Evolutionary conservation across 176 grass and related monocot species (phyloP).

Genomic region (Aegilops tauschii): DNA sequence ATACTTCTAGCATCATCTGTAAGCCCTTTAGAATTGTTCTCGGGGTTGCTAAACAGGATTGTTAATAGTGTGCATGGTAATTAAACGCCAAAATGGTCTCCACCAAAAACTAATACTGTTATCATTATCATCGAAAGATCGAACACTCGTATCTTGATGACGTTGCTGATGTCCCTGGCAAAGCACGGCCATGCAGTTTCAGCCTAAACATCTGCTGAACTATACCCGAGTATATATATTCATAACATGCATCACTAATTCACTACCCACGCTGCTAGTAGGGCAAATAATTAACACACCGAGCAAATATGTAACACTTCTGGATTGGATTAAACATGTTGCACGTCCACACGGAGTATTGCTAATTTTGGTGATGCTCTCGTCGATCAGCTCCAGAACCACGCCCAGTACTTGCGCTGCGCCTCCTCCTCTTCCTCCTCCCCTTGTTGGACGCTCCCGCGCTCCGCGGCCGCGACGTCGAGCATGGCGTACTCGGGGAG

Average conservation of each 20-base stretch:
- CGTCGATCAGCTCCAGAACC: conserved; percentile 31
- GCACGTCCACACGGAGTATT: background rate
- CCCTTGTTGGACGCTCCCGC: background rate
- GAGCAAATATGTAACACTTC: background rate
- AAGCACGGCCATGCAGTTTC: background rate
- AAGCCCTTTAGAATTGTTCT: too few species aligned
- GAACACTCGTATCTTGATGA: background rate
- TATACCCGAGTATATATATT: background rate
- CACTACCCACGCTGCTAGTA: background rate
- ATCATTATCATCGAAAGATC: background rate
- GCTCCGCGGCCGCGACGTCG: background rate
- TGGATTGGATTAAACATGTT: background rate
- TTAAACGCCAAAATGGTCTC: background rate
- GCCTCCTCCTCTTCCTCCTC: background rate
- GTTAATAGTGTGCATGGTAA: background rate
- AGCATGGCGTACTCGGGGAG: conserved; percentile 30
- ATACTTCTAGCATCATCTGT: too few species aligned
- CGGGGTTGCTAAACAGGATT: background rate
- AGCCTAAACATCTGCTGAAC: background rate
- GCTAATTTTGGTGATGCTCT: background rate
- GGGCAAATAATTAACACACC: background rate
- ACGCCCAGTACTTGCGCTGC: conserved; percentile 25
- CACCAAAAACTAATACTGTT: too few species aligned
- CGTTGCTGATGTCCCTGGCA: background rate
- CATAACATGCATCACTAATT: background rate